Base-by-base conservation (phyloP, 805 yeast species). In the Yarrowia sp. region DNA sequence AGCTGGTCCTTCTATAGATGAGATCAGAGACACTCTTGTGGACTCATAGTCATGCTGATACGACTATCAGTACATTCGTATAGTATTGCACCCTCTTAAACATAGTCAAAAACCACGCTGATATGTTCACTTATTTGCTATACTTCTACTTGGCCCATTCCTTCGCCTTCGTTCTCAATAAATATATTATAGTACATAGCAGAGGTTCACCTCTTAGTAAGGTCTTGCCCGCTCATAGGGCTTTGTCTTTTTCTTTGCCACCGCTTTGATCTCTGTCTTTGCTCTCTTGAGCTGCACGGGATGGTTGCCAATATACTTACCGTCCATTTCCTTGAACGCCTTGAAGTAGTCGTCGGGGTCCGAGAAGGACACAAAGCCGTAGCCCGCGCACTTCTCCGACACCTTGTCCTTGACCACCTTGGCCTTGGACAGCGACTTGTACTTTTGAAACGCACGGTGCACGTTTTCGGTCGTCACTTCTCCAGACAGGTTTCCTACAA, bases 261-360 rank as follows among this genome's bases (percentile, higher is more conserved):
- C 49, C 14, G 69, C 60, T 50, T 58, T 71, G 49, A 73, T 50
- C 9, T 73, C 75, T 5, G 75, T 71, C 30, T 68, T 69, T n/a
- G 94, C 93, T 69, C 87, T 79, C 74, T 87, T 87, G 74, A 90
- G 77, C 68, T 84, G 87, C 34, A 90, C 86, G 0, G 95, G 95
- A 72, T 87, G 87, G 72, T 82, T 84, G 1, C 95, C 96, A 58
- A 90, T 82, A 71, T 87, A 89, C 73, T 88, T 88, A 33, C 91
- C 91, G 74, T 90, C 87, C 87, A 89, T 84, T 72, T 87, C 91
- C 74, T 86, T 87, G 76, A 87, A 90, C 2, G 93, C 92, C 64
- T 79, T 77, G 67, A 90, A 79, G 72, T 88, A 90, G 73, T 90
- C 94, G 20, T 86, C 85, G 0, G 93, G 77, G 69, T 82, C 83